Percentiles rank a stretch among this genome's conserved stretches.
These are phyloP conservation scores for Coemansia sp. DNA, from an alignment of 192 early-diverging fungal species.

Conservation along the genomic window DNA sequence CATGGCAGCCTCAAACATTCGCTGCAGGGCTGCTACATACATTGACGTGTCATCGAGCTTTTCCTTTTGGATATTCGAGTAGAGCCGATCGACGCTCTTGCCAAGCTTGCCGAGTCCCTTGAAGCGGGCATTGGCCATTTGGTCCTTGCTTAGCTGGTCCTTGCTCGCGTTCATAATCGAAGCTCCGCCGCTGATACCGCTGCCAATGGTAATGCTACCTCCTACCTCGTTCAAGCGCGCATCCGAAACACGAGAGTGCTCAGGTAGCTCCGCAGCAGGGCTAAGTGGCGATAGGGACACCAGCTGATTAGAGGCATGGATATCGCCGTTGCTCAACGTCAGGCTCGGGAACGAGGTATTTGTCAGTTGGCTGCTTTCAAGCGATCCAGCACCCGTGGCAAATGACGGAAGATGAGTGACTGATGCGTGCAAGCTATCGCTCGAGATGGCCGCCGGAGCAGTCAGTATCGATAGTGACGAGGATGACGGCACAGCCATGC, in stretches of 20 bases:
- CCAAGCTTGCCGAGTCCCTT: constrained; percentile 54
- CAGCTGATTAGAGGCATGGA: constrained; percentile 16
- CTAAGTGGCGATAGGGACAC: constrained; percentile 46
- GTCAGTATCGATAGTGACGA: constrained; percentile 12
- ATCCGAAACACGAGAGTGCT: constrained; percentile 25
- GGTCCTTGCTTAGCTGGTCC: constrained; percentile 53
- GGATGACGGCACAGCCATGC: neutral
- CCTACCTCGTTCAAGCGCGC: constrained; percentile 15
- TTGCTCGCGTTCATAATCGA: constrained; percentile 21
- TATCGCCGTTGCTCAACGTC: constrained; percentile 41
- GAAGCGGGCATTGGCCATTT: constrained; percentile 50
- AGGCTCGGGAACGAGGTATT: constrained; percentile 46
- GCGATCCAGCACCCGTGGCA: constrained; percentile 6
- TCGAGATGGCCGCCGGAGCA: constrained; percentile 28
- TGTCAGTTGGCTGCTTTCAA: constrained; percentile 15
- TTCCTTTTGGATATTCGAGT: constrained; percentile 57
- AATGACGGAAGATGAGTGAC: constrained; percentile 33
- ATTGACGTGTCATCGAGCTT: constrained; percentile 52
- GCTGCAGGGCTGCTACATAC: constrained; percentile 48
- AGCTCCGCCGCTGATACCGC: constrained; percentile 15
- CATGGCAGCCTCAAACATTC: constrained; percentile 51
- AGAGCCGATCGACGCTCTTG: constrained; percentile 56
- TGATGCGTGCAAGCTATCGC: constrained; percentile 43
- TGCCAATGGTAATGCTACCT: constrained; percentile 16
- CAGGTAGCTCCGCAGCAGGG: constrained; percentile 31